Evolutionary conservation across 1,284 basidiomycete genomes (phyloP).

Genomic region (Mycosarcoma mackinlayi): DNA sequence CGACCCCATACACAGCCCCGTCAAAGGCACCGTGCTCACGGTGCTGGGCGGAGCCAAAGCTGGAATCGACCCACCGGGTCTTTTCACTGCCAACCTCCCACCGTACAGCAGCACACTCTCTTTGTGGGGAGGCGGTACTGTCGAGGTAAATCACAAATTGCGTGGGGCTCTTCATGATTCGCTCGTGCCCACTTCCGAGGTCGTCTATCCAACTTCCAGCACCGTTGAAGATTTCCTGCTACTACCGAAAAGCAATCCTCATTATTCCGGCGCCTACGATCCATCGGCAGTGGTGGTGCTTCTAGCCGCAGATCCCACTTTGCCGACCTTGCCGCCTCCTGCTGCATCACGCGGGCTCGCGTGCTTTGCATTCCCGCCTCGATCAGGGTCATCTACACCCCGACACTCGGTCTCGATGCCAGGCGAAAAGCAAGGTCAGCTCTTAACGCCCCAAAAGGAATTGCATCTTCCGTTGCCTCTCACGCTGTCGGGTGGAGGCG

Average conservation of each 20-base stretch:
- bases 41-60: constrained; percentile 77
- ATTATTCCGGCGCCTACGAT: constrained; percentile 78
- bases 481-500: constrained; percentile 52
- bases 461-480: constrained; percentile 60
- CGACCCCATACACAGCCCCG: constrained; percentile 7
- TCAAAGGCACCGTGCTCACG: constrained; percentile 71
- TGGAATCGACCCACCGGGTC: constrained; percentile 74
- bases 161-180: constrained; percentile 40
- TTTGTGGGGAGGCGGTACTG: constrained; percentile 68
- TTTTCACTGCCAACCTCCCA: constrained; percentile 79
- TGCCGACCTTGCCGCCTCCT: constrained; percentile 62
- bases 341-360: constrained; percentile 58
- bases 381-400: background rate
- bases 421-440: background rate
- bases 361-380: constrained; percentile 60
- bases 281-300: constrained; percentile 75
- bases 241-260: constrained; percentile 78
- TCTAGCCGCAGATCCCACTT: constrained; percentile 49
- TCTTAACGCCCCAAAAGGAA: constrained; percentile 22
- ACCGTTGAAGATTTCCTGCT: constrained; percentile 78
- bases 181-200: constrained; percentile 72
- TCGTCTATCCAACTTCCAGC: constrained; percentile 72
- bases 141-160: constrained; percentile 68
- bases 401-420: background rate
- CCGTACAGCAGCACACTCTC: constrained; percentile 74